Base-by-base conservation (phyloP, 352 stramenopile genomes). In the Phytopythium montanum region DNA sequence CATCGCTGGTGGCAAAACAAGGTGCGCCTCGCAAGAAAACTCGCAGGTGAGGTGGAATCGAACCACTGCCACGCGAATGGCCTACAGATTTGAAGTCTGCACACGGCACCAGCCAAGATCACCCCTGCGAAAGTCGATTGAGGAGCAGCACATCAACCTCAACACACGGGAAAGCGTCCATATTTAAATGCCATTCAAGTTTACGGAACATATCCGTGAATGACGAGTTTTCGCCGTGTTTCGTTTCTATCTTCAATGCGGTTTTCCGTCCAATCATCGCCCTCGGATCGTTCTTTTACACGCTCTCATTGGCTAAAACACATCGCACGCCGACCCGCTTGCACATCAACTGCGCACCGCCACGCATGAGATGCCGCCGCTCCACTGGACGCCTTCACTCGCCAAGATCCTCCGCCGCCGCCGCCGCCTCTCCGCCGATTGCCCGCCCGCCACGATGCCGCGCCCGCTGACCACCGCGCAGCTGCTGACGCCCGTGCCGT, bases 71-170 rank as follows among this genome's bases (percentile, higher is more conserved):
- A 88, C 73, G 65, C 69, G 75, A 94, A 86, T 86, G 81, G 80
- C 87, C 84, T 88, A 92, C 84, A 92, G 85, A 92, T 96, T 95
- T 95, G 87, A 95, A 95, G 85, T 93, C 85, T 93, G 85, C 83
- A 93, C 85, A 78, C 68, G 85, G 82, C 85, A 94, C 87, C 84
- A 94, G 83, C 84, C 80, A 89, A 88, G 87, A 68, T 94, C 84
- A 96, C 80, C 59, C 79, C 81, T 93, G 85, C 83, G 25, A 31
- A 25, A 34, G 23, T 3, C 7, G 12, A n/a, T 8, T n/a, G n/a
- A n/a, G n/a, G n/a, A n/a, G n/a, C n/a, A n/a, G n/a, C n/a, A n/a
- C n/a, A n/a, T n/a, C n/a, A n/a, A n/a, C n/a, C n/a, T n/a, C n/a
- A n/a, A n/a, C n/a, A n/a, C n/a, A n/a, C n/a, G n/a, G n/a, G n/a